phyloP scores from a whole-genome alignment of 192 early-diverging fungal genomes.

The Backusella macrospora region DNA sequence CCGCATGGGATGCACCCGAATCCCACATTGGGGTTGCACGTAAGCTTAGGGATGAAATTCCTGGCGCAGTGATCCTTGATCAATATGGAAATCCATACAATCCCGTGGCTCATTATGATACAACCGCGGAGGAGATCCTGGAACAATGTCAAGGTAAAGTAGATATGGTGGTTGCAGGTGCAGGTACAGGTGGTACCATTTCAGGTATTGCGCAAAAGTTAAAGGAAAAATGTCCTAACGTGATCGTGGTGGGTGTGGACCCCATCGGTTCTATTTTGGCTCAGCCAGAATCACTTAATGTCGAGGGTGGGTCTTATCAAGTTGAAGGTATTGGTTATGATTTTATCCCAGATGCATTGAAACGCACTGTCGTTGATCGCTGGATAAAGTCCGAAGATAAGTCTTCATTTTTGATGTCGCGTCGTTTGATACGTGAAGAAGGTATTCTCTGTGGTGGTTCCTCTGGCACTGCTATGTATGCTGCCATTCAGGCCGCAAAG shows the following conservation, averaged over 20 bases:
- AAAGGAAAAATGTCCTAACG: conserved; percentile 90
- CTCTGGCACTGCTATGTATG: conserved; percentile 90
- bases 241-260: conserved; percentile 92
- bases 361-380: conserved; percentile 81
- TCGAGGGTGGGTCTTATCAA: conserved; percentile 70
- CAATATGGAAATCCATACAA: conserved; percentile 98
- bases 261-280: conserved; percentile 96
- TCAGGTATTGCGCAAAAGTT: conserved; percentile 92
- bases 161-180: conserved; percentile 95
- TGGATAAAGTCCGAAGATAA: conserved; percentile 99
- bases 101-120: conserved; percentile 97
- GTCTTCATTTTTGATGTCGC: conserved; percentile 93
- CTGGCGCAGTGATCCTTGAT: conserved; percentile 94
- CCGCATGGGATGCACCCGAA: conserved; percentile 98
- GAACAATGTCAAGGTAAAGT: conserved; percentile 82
- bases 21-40: conserved; percentile 98
- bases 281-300: conserved; percentile 81
- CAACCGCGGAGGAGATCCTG: conserved; percentile 85
- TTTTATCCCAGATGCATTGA: conserved; percentile 93
- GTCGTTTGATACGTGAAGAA: conserved; percentile 95
- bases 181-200: conserved; percentile 98
- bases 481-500: conserved; percentile 84
- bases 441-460: conserved; percentile 97
- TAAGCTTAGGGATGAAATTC: conserved; percentile 92
- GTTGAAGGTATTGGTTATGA: conserved; percentile 99